A percentile compares a stretch with the other conserved stretches of the same genome.
phyloP scores from a whole-genome alignment of 2,329 filamentous ascomycete genomes.

The Phyllosticta citriasiana region DNA sequence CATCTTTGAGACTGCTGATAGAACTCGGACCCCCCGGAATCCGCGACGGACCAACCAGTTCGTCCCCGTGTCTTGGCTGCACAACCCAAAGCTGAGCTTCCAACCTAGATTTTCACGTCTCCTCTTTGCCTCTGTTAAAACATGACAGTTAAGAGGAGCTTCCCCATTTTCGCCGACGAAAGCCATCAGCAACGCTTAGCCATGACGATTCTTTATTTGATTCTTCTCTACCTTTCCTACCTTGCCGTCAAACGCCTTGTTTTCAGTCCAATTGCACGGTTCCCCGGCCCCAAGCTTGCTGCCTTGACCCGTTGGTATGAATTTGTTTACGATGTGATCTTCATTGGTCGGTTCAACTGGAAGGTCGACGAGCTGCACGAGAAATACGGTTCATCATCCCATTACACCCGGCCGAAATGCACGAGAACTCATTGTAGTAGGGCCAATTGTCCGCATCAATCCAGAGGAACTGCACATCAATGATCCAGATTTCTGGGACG shows the following conservation, averaged over 20 bases:
- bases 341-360: conserved; percentile 14
- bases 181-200: background rate
- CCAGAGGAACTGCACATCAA: conserved; percentile 15
- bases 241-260: conserved; percentile 9
- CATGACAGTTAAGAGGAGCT: too few species aligned
- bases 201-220: background rate
- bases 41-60: too few species aligned
- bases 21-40: too few species aligned
- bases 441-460: conserved; percentile 11
- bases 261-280: conserved; percentile 5
- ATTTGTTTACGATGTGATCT: conserved; percentile 9
- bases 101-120: background rate
- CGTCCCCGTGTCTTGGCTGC: background rate
- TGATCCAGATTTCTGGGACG: conserved; percentile 13
- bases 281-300: conserved; percentile 13
- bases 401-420: background rate
- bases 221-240: background rate
- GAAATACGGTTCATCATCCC: conserved; percentile 12
- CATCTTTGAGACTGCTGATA: too few species aligned
- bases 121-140: too few species aligned
- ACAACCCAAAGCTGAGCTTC: background rate
- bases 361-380: conserved; percentile 17
- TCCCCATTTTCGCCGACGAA: background rate
- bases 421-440: conserved; percentile 8
- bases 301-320: conserved; percentile 11